phyloP scores from a whole-genome alignment of 805 yeast species.

The Suhomyces emberorum region DNA sequence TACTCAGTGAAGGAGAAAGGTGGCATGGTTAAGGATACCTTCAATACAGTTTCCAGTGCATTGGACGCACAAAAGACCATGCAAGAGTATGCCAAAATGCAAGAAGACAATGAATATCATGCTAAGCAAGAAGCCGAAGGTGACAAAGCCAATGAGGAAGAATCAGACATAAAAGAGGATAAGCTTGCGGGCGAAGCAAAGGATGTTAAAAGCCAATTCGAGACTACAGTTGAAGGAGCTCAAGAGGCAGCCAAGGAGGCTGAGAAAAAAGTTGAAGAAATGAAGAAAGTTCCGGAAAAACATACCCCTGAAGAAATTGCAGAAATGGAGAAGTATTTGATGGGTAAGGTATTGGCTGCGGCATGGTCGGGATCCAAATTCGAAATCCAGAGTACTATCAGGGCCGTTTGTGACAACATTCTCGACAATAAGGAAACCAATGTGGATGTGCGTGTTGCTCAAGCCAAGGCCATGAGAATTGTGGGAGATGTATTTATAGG shows the following conservation, averaged over 20 bases:
- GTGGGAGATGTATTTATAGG: conserved; percentile 62
- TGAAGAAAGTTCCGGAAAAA: conserved; percentile 29
- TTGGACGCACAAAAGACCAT: conserved; percentile 76
- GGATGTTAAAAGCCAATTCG: conserved; percentile 7
- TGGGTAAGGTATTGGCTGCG: conserved; percentile 78
- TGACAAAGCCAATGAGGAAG: conserved; percentile 16
- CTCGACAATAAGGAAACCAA: conserved; percentile 55
- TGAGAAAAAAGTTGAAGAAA: conserved; percentile 11
- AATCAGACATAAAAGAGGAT: conserved; percentile 9
- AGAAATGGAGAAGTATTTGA: conserved; percentile 66
- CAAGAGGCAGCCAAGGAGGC: conserved; percentile 5
- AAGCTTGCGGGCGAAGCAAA: conserved; percentile 17
- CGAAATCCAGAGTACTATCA: conserved; percentile 70
- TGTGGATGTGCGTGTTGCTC: conserved; percentile 43
- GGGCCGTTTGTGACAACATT: conserved; percentile 66
- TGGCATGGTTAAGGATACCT: conserved; percentile 67
- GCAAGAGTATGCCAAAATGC: conserved; percentile 68
- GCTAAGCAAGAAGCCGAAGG: conserved; percentile 32
- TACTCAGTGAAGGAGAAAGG: conserved; percentile 71
- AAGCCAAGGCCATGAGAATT: conserved; percentile 61
- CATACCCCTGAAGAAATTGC: conserved; percentile 60
- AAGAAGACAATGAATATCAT: conserved; percentile 50
- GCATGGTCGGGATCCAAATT: conserved; percentile 83
- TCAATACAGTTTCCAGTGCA: conserved; percentile 68
- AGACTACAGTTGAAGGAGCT: conserved; percentile 12